phyloP scores from a whole-genome alignment of 2,329 filamentous ascomycete species.

The Phyllosticta citrichinensis region DNA sequence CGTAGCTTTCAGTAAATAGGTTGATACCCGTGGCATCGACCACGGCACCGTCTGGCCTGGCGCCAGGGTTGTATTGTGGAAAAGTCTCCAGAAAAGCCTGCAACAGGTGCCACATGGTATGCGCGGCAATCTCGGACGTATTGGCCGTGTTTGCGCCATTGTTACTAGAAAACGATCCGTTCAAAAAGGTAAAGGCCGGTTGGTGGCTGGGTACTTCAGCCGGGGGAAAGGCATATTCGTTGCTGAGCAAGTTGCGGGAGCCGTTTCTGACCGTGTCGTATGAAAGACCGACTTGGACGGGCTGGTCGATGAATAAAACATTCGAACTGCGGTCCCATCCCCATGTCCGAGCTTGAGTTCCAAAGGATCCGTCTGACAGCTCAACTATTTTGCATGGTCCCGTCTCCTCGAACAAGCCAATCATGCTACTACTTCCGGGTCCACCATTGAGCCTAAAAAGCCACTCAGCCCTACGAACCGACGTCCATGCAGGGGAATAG shows the following conservation, averaged over 20 bases:
- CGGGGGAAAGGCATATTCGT: conserved; percentile 31
- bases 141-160: conserved; percentile 42
- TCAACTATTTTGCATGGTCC: conserved; percentile 39
- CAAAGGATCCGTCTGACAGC: conserved; percentile 36
- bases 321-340: conserved; percentile 55
- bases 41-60: conserved; percentile 24
- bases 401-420: conserved; percentile 52
- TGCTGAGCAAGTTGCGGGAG: conserved; percentile 25
- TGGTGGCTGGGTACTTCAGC: conserved; percentile 20
- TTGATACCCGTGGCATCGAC: conserved; percentile 46
- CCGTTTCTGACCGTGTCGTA: conserved; percentile 52
- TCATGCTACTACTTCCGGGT: conserved; percentile 54
- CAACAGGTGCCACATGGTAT: conserved; percentile 55
- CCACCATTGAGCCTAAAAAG: conserved; percentile 58
- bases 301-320: conserved; percentile 52
- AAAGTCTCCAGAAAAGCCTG: conserved; percentile 51
- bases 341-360: conserved; percentile 50
- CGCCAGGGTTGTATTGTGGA: conserved; percentile 46
- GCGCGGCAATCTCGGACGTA: conserved; percentile 47
- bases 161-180: conserved; percentile 56
- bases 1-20: conserved; percentile 60
- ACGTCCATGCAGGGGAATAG: not conserved
- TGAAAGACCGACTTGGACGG: conserved; percentile 60
- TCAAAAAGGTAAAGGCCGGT: conserved; percentile 37
- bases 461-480: conserved; percentile 35